A percentile compares a stretch with the other conserved stretches of the same genome.
phyloP scores from a whole-genome alignment of 306 rosid species.

The Biancaea sappan region DNA sequence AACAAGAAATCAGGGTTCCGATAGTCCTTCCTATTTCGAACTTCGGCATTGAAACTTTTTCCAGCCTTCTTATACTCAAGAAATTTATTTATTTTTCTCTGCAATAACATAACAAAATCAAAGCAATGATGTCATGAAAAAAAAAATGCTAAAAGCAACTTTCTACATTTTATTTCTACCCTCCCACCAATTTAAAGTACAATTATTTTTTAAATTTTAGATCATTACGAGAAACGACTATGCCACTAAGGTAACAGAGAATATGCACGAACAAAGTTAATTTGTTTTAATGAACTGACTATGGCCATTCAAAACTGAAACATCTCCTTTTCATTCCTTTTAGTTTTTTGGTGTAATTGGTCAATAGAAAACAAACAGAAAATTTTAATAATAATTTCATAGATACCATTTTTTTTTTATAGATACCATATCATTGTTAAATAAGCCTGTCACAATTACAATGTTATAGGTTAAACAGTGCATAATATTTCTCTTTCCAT shows the following conservation, averaged over 20 bases:
- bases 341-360: background rate
- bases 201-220: background rate
- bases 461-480: background rate
- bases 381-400: background rate
- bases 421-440: constrained; percentile 8
- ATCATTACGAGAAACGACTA: background rate
- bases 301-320: background rate
- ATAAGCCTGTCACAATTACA: background rate
- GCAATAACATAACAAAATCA: constrained; percentile 39
- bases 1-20: constrained; percentile 87
- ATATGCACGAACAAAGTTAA: background rate
- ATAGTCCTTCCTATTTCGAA: constrained; percentile 90
- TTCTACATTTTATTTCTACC: background rate
- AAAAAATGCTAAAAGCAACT: background rate
- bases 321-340: background rate
- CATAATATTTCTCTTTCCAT: background rate
- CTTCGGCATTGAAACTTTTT: constrained; percentile 94
- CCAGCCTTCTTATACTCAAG: constrained; percentile 84
- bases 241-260: background rate
- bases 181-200: background rate
- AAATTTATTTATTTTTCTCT: constrained; percentile 84
- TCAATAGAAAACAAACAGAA: background rate
- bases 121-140: constrained; percentile 24
- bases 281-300: background rate
- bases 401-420: too few relatives aligned